Conservation (phyloP, 805 yeast genomes). For the Lipomyces oligophaga region DNA sequence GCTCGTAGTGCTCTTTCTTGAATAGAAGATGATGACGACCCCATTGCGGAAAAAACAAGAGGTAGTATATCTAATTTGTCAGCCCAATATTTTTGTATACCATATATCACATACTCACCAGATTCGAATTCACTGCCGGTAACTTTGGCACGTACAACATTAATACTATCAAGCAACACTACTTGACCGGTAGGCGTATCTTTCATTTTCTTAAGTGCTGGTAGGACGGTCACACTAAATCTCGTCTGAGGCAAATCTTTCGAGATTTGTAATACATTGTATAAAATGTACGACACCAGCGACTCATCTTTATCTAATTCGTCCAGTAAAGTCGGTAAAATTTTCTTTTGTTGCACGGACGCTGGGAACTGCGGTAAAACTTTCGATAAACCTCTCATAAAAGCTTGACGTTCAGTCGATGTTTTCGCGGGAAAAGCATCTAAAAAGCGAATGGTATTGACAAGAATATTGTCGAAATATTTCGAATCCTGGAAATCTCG, state of each 20-base stretch:
- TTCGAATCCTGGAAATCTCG: slow-evolving; percentile 66
- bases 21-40: slow-evolving; percentile 38
- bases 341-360: slow-evolving; percentile 57
- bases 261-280: slow-evolving; percentile 61
- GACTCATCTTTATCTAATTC: slow-evolving; percentile 43
- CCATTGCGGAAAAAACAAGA: slow-evolving; percentile 40
- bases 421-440: slow-evolving; percentile 80
- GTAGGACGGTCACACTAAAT: slow-evolving; percentile 67
- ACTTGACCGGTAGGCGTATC: slow-evolving; percentile 41
- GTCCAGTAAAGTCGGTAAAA: slow-evolving; percentile 64
- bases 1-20: slow-evolving; percentile 54
- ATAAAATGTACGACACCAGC: slow-evolving; percentile 47
- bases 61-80: slow-evolving; percentile 45
- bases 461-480: slow-evolving; percentile 77
- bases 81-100: too few relatives aligned
- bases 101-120: slow-evolving; percentile 1
- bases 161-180: slow-evolving; percentile 48
- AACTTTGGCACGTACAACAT: slow-evolving; percentile 48
- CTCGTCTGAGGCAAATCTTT: slow-evolving; percentile 66
- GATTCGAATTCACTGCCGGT: slow-evolving; percentile 51
- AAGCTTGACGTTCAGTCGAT: slow-evolving; percentile 60
- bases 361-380: slow-evolving; percentile 58
- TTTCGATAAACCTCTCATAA: slow-evolving; percentile 59
- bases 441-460: slow-evolving; percentile 72
- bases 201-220: slow-evolving; percentile 42